phyloP scores from a whole-genome alignment of 2,329 filamentous ascomycete species.

The Pseudocercospora fuligena region DNA sequence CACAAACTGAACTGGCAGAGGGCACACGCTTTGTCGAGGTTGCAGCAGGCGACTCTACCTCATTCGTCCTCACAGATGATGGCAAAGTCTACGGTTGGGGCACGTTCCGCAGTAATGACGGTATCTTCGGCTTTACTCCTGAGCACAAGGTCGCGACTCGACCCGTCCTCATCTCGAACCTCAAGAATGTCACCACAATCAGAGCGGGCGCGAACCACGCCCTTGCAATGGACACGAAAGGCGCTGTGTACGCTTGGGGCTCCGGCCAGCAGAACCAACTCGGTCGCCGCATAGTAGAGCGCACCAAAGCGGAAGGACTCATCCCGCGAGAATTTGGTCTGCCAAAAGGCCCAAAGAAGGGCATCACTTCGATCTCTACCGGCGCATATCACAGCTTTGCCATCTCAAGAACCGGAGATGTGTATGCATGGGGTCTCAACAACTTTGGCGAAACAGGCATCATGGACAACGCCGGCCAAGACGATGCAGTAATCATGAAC shows the following conservation, averaged over 20 bases:
- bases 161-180: conserved; percentile 62
- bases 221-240: conserved; percentile 68
- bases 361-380: conserved; percentile 66
- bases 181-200: conserved; percentile 69
- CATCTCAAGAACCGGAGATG: conserved; percentile 68
- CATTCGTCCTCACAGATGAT: conserved; percentile 75
- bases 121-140: conserved; percentile 67
- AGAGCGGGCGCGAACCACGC: conserved; percentile 73
- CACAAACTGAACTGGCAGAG: conserved; percentile 49
- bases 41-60: conserved; percentile 73
- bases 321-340: conserved; percentile 63
- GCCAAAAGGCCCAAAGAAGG: conserved; percentile 51
- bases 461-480: conserved; percentile 65
- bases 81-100: conserved; percentile 84
- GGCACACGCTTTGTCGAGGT: conserved; percentile 70
- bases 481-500: conserved; percentile 73
- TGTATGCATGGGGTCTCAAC: conserved; percentile 86
- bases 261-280: conserved; percentile 74
- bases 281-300: conserved; percentile 67
- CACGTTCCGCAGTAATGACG: conserved; percentile 74
- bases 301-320: conserved; percentile 59
- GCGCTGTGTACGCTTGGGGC: conserved; percentile 72
- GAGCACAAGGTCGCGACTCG: conserved; percentile 57
- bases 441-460: conserved; percentile 82
- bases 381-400: conserved; percentile 85